Base-by-base conservation (phyloP, 2,329 filamentous ascomycete species). In the Xylariaceae sp. region DNA sequence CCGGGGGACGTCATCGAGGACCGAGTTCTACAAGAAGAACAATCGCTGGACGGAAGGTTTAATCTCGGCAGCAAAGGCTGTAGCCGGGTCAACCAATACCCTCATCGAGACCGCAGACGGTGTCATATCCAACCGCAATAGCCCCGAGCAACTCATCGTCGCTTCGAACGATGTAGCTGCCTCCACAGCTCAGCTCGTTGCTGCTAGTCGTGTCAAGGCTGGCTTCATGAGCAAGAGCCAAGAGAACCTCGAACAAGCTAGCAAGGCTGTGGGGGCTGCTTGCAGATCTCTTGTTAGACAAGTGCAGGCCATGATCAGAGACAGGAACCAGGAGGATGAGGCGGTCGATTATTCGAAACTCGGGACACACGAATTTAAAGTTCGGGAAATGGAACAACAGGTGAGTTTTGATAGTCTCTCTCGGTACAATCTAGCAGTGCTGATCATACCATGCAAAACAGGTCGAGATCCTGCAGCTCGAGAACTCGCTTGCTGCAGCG, bases 11-110 rank as follows among this genome's bases (percentile, higher is more conserved):
- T 91, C 90, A 49, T 96, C 91, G 44, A 85, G 88, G 55, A 96
- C 93, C 1, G 92, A 93, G 20, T 99, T 99, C 75, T 99, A 99
- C 87, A 98, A 98, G 84, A 98, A 98, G 81, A 97, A 99, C 83
- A 99, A 98, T 77, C 86, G 95, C 50, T 99, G 95, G 95, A 99
- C 95, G 0, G 95, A 99, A 71, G 95, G 95, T 46, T 86, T 99
- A 58, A 97, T 99, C 71, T 96, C 91, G 40, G 95, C 95, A 0
- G 93, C 95, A 62, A 99, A 99, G 78, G 95, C 95, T 0, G 95
- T 99, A 18, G 95, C 95, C 2, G 84, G 84, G 1, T 96, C 92
- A 16, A 99, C 95, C 10, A 98, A 97, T 77, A 95, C 89, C 42
- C 85, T 99, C 65, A 99, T 99, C 69, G 95, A 99, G 81, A 99